Base-by-base conservation (phyloP, 2,329 filamentous ascomycete species). In the Paecilomyces fulvus region DNA sequence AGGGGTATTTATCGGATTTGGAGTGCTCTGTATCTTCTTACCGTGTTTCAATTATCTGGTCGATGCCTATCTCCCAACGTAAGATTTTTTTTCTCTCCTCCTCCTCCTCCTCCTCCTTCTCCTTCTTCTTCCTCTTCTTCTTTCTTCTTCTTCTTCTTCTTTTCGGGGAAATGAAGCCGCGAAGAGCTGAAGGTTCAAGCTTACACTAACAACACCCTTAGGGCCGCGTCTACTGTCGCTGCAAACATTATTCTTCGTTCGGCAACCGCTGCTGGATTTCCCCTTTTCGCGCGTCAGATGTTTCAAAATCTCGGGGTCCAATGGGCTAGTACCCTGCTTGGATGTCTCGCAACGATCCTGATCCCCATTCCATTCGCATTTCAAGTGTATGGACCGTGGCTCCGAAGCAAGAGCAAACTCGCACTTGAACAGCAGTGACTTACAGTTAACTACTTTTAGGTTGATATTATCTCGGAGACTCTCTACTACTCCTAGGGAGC, bases 11-110 rank as follows among this genome's bases (percentile, higher is more conserved):
- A 64, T 63, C 10, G 69, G 68, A 5, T 71, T 71, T 50, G 68
- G 67, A 8, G 66, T 71, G 31, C 65, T 64, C 2, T 63, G 61
- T n/a, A 66, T 69, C 8, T 71, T 69, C 23, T 55, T 67, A n/a
- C 63, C 61, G 1, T 65, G 67, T 17, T 73, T 71, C 59, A 71
- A 70, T 49, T 71, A 74, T 49, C 52, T 75, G 46, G 67, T 76
- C 23, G 73, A 75, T 46, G 68, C 70, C 0, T 75, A 74, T 59
- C 62, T 74, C 30, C 67, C 66, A 23, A 63, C 74, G 72, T 75
- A 59, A 67, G 72, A 65, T 5, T n/a, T 46, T 49, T n/a, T n/a
- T 37, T 12, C 5, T 5, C 11, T 14, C 31, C 31, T n/a, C n/a
- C n/a, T n/a, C n/a, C n/a, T n/a, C n/a, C n/a, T n/a, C n/a, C n/a